A percentile compares a stretch with the other conserved stretches of the same genome.
phyloP scores from a whole-genome alignment of 495 filamentous ascomycete genomes.

The Annulohypoxylon stygium region DNA sequence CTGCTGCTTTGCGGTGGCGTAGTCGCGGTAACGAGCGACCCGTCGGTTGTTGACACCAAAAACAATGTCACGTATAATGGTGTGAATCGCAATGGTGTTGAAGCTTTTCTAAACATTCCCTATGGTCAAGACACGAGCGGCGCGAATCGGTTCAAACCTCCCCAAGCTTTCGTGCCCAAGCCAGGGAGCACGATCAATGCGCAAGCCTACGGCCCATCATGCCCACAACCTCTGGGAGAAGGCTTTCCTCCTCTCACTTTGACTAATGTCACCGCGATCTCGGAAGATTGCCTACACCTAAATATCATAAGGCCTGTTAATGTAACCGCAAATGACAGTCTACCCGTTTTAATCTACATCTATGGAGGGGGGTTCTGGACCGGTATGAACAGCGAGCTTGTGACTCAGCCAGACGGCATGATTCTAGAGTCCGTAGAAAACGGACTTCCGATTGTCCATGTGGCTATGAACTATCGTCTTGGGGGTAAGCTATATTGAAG shows the following conservation, averaged over 20 bases:
- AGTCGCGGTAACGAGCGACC: conserved; percentile 14
- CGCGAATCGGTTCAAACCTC: conserved; percentile 60
- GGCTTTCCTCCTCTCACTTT: conserved; percentile 50
- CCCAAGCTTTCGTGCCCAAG: conserved; percentile 49
- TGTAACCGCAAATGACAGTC: conserved; percentile 43
- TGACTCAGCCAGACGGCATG: conserved; percentile 58
- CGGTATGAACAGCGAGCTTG: conserved; percentile 54
- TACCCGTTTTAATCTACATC: conserved; percentile 64
- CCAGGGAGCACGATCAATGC: conserved; percentile 56
- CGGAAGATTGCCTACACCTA: conserved; percentile 62
- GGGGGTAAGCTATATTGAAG: conserved; percentile 42
- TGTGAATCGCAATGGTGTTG: conserved; percentile 51
- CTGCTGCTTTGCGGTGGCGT: conserved; percentile 22
- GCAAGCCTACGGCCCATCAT: conserved; percentile 56
- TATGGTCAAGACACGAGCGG: conserved; percentile 61
- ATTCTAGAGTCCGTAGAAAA: conserved; percentile 58
- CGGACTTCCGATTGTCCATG: conserved; percentile 58
- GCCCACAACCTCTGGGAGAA: conserved; percentile 53
- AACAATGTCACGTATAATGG: conserved; percentile 49
- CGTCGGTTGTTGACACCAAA: conserved; percentile 36
- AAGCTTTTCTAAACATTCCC: conserved; percentile 62
- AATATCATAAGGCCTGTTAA: conserved; percentile 58
- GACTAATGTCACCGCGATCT: conserved; percentile 53
- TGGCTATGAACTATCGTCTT: conserved; percentile 62
- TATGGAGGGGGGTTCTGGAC: conserved; percentile 57